Evolutionary conservation across 2,329 filamentous ascomycete species (phyloP).

Genomic region (Bipolaris cookei): DNA sequence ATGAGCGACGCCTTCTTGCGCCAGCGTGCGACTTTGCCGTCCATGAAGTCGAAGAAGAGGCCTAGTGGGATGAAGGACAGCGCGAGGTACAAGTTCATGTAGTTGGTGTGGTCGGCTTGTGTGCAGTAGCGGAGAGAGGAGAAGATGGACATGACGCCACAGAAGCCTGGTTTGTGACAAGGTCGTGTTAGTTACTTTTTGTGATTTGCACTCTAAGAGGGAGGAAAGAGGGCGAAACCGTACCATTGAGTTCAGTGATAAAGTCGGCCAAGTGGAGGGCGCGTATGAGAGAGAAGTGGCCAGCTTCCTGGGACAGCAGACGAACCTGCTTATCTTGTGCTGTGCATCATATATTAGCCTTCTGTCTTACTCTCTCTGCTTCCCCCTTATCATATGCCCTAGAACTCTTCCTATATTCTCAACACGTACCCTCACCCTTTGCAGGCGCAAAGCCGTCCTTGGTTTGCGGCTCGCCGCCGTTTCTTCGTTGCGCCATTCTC

Average conservation of each 20-base stretch:
- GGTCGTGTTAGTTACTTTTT: not conserved
- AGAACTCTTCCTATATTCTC: not conserved
- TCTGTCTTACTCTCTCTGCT: not conserved
- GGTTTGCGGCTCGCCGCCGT: conserved; percentile 24
- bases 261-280: conserved; percentile 79
- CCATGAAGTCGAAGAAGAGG: conserved; percentile 97
- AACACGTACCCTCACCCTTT: conserved; percentile 53
- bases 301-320: conserved; percentile 71
- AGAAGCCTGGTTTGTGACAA: conserved; percentile 65
- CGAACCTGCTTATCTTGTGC: conserved; percentile 77
- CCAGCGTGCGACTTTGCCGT: conserved; percentile 96
- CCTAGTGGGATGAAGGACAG: conserved; percentile 83
- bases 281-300: conserved; percentile 70
- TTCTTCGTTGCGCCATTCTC: conserved; percentile 15
- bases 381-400: not conserved
- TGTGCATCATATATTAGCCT: conserved; percentile 42
- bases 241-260: conserved; percentile 81
- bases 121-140: conserved; percentile 93
- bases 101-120: conserved; percentile 66
- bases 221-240: not conserved
- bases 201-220: not conserved
- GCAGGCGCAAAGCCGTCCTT: conserved; percentile 51
- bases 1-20: conserved; percentile 95
- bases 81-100: conserved; percentile 78
- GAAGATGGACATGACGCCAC: conserved; percentile 93